A percentile compares a stretch with the other conserved stretches of the same genome.
Conservation (phyloP, 352 stramenopile genomes). For the Pythium aphanidermatum region DNA sequence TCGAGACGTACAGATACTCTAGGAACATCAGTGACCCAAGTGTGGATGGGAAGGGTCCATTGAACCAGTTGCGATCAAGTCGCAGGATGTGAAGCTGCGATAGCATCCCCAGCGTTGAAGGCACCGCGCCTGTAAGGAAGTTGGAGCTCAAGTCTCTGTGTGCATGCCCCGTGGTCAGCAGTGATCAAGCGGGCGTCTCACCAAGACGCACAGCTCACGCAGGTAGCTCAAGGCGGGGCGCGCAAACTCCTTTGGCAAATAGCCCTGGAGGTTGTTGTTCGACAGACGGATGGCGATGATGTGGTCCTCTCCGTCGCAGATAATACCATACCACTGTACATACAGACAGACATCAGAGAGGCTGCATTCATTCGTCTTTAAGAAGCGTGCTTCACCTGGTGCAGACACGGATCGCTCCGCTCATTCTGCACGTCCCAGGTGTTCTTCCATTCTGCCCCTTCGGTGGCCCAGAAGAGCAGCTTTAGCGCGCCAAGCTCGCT, state of each 20-base stretch:
- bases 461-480: constrained; percentile 55
- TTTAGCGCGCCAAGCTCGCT: constrained; percentile 61
- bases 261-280: constrained; percentile 59
- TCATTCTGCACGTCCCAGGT: constrained; percentile 66
- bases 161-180: too few relatives aligned
- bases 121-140: constrained; percentile 46
- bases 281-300: constrained; percentile 52
- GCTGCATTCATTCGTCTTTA: too few relatives aligned
- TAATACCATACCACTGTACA: constrained; percentile 62
- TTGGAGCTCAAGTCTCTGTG: constrained; percentile 70
- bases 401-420: constrained; percentile 50
- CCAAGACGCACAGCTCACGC: constrained; percentile 55
- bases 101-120: constrained; percentile 36
- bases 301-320: constrained; percentile 40
- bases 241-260: constrained; percentile 44
- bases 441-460: constrained; percentile 39
- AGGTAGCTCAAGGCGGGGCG: constrained; percentile 38
- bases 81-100: constrained; percentile 33
- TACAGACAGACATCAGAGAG: constrained; percentile 9
- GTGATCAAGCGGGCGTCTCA: too few relatives aligned
- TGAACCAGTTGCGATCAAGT: constrained; percentile 51
- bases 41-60: constrained; percentile 32
- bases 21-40: constrained; percentile 36
- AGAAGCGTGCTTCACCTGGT: constrained; percentile 24
- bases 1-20: constrained; percentile 56